phyloP scores from a whole-genome alignment of 768 basidiomycete species.

The Fomitopsis pulvina region DNA sequence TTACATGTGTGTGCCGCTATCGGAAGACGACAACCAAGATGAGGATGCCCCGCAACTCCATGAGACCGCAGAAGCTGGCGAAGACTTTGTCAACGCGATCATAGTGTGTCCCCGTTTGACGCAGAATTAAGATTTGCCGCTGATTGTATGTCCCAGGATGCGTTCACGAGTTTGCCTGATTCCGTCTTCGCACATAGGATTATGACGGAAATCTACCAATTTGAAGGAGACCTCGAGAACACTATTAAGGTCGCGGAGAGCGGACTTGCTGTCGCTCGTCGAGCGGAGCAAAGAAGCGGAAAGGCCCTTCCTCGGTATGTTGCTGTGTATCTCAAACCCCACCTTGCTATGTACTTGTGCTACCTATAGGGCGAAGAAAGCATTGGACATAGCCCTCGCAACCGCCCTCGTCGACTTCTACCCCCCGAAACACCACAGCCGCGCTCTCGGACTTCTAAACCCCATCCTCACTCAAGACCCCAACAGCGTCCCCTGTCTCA shows the following conservation, averaged over 20 bases:
- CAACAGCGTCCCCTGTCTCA: conserved; percentile 55
- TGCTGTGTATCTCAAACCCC: neutral
- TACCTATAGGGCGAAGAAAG: conserved; percentile 56
- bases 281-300: conserved; percentile 51
- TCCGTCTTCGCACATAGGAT: conserved; percentile 67
- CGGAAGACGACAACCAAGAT: conserved; percentile 35
- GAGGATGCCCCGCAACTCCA: conserved; percentile 12
- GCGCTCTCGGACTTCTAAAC: conserved; percentile 69
- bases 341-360: neutral
- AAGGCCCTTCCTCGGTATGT: conserved; percentile 44
- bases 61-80: conserved; percentile 2
- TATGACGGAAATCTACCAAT: conserved; percentile 55
- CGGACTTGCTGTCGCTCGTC: conserved; percentile 51
- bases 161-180: conserved; percentile 40
- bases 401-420: conserved; percentile 78
- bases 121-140: neutral
- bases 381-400: conserved; percentile 66
- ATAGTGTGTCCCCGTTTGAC: conserved; percentile 40
- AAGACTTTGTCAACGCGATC: conserved; percentile 50
- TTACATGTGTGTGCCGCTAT: conserved; percentile 44
- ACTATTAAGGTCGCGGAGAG: conserved; percentile 66
- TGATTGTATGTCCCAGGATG: conserved; percentile 37
- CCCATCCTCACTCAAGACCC: conserved; percentile 61
- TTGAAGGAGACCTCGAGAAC: conserved; percentile 68
- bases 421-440: conserved; percentile 84